Evolutionary conservation across 306 rosid species (phyloP), one percentile per base, ranked within the genome.

Genomic region (Corylus avellana): DNA sequence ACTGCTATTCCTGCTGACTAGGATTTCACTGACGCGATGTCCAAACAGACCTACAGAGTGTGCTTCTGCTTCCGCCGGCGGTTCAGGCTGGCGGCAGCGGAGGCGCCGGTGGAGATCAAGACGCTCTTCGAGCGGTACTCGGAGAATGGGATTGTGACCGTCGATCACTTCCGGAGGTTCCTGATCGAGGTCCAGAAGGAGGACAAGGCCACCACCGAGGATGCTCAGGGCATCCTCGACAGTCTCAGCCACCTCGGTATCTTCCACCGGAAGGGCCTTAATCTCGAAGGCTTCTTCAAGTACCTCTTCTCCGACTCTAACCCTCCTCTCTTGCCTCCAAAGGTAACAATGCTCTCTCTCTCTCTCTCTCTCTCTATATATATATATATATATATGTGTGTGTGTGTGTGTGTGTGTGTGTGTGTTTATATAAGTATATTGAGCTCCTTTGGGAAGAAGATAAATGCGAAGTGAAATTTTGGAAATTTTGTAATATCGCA

Each of bases 41-140:
- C 98, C 27, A 93, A 90, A 48, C 97, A 96, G 86, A 90, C 98
- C 11, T 96, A 93, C 89, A 89, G 86, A 32, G 96, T 96, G 10
- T 96, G 99, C 80, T 93, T 96, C 88, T 96, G 99, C 81, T 93
- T 88, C 88, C 89, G 79, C 27, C 89, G 99, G 72, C 89, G 94
- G 39, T 96, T 96, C 91, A 84, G 79, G 81, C 88, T 88, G 3
- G 77, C 93, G 4, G 79, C 79, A 46, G 20, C 91, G 68, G 99
- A 91, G 74, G 94, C 98, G 1, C 98, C 99, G 67, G 46, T 14
- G 66, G 94, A 91, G 79, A 86, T 96, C 87, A 93, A 87, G 84
- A 39, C 54, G 44, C 80, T 93, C 8, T 93, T 90, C 62, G 88
- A 76, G 0, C 53, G 53, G 13, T 93, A 89, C 89, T 88, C 99